phyloP scores from a whole-genome alignment of 2,329 filamentous ascomycete genomes.

The Phyllosticta citrichinensis region DNA sequence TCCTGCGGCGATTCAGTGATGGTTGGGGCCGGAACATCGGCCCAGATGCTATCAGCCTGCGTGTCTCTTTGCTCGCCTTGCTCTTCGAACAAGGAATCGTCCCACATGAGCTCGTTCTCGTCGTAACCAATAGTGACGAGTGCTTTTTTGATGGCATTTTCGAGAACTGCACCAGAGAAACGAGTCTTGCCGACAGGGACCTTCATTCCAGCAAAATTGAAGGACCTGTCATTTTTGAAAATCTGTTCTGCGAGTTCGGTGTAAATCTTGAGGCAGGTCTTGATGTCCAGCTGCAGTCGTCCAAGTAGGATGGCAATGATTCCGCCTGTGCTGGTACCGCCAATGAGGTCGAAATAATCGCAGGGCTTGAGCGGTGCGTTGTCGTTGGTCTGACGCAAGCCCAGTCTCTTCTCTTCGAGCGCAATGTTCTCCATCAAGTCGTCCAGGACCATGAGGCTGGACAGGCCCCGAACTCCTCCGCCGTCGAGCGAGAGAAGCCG shows the following conservation, averaged over 20 bases:
- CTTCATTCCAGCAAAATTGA: constrained; percentile 26
- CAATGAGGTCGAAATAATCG: constrained; percentile 33
- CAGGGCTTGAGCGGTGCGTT: constrained; percentile 25
- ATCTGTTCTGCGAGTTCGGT: constrained; percentile 26
- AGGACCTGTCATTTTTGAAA: constrained; percentile 28
- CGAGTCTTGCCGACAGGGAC: constrained; percentile 26
- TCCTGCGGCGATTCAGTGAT: constrained; percentile 19
- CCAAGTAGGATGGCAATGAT: constrained; percentile 32
- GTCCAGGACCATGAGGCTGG: constrained; percentile 29
- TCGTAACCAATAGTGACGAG: constrained; percentile 23
- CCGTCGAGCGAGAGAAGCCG: constrained; percentile 28
- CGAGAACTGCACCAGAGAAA: constrained; percentile 28
- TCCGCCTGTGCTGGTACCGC: constrained; percentile 30
- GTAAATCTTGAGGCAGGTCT: constrained; percentile 29
- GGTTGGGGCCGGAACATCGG: constrained; percentile 16
- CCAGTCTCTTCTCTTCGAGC: constrained; percentile 27
- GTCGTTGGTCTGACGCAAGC: constrained; percentile 18
- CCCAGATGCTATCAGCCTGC: constrained; percentile 26
- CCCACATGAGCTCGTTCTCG: constrained; percentile 31
- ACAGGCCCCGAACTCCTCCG: constrained; percentile 30
- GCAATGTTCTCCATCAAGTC: constrained; percentile 31
- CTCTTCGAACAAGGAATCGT: constrained; percentile 30
- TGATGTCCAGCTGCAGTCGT: constrained; percentile 27
- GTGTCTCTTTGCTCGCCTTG: constrained; percentile 16
- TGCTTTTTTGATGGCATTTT: constrained; percentile 26